Conservation (phyloP, 805 yeast species). For the Wickerhamomyces xylosicus region DNA sequence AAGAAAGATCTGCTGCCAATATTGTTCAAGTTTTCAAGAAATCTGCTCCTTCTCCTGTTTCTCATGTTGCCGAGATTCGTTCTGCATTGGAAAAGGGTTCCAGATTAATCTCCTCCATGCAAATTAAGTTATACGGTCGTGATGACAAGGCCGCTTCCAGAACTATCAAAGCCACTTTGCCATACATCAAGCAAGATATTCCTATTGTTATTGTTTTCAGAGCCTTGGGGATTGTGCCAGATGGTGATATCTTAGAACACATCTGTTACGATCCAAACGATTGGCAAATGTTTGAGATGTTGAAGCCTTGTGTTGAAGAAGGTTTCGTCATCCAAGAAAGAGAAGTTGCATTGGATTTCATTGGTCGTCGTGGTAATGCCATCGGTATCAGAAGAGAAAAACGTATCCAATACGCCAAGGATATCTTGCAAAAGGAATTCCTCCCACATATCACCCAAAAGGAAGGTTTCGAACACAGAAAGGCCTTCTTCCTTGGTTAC, state of each 20-base stretch:
- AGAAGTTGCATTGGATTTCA: slow-evolving; percentile 94
- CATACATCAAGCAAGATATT: slow-evolving; percentile 92
- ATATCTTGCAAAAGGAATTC: slow-evolving; percentile 90
- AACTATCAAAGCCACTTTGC: slow-evolving; percentile 91
- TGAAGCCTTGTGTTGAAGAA: slow-evolving; percentile 98
- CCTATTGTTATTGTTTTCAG: slow-evolving; percentile 96
- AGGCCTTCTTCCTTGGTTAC: slow-evolving; percentile 95
- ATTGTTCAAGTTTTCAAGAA: slow-evolving; percentile 97
- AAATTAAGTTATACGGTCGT: slow-evolving; percentile 83
- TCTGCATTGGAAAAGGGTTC: slow-evolving; percentile 97
- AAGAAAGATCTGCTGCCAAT: slow-evolving; percentile 96
- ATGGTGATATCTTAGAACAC: slow-evolving; percentile 97
- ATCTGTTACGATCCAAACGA: slow-evolving; percentile 96
- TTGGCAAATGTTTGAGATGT: slow-evolving; percentile 99
- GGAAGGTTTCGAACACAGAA: slow-evolving; percentile 93
- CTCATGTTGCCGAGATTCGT: slow-evolving; percentile 93
- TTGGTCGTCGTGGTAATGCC: slow-evolving; percentile 97
- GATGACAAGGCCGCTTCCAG: slow-evolving; percentile 67
- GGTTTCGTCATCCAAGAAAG: slow-evolving; percentile 97
- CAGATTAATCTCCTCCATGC: slow-evolving; percentile 86
- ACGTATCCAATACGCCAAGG: slow-evolving; percentile 97
- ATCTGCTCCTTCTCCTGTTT: slow-evolving; percentile 93
- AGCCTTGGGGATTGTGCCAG: slow-evolving; percentile 97
- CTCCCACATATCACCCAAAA: slow-evolving; percentile 96
- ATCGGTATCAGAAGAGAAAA: slow-evolving; percentile 93